phyloP scores from a whole-genome alignment of 805 yeast species.

The Yarrowia sp. region DNA sequence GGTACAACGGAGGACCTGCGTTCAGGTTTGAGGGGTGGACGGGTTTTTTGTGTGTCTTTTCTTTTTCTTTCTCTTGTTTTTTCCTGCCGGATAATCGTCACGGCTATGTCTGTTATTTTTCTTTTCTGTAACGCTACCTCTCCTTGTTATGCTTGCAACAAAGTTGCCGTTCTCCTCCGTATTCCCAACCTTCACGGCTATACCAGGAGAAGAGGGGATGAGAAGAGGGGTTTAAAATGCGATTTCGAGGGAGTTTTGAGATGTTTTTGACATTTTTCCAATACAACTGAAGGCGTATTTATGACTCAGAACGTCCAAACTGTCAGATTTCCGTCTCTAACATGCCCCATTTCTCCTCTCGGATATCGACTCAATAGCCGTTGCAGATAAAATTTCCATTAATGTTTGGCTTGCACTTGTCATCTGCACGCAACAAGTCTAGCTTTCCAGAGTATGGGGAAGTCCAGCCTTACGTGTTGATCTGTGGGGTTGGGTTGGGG shows the following conservation, averaged over 20 bases:
- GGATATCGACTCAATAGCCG: constrained; percentile 37
- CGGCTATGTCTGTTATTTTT: background rate
- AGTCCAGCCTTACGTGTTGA: constrained; percentile 29
- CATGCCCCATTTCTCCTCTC: background rate
- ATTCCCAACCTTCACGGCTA: constrained; percentile 30
- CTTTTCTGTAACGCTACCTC: background rate
- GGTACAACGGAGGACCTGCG: too few species aligned
- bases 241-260: background rate
- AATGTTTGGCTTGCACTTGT: constrained; percentile 13
- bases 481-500: background rate
- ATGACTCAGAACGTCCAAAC: too few species aligned
- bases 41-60: too few species aligned
- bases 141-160: background rate
- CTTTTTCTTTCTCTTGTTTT: too few species aligned
- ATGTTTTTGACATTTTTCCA: background rate
- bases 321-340: background rate
- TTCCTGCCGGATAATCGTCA: too few species aligned
- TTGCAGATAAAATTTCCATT: constrained; percentile 26
- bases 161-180: constrained; percentile 16
- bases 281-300: too few species aligned
- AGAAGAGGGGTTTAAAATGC: background rate
- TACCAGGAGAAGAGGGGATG: constrained; percentile 36
- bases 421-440: constrained; percentile 4
- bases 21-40: too few species aligned
- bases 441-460: constrained; percentile 27